Evolutionary conservation across 306 rosid species (phyloP).

Genomic region (Senna tora): DNA sequence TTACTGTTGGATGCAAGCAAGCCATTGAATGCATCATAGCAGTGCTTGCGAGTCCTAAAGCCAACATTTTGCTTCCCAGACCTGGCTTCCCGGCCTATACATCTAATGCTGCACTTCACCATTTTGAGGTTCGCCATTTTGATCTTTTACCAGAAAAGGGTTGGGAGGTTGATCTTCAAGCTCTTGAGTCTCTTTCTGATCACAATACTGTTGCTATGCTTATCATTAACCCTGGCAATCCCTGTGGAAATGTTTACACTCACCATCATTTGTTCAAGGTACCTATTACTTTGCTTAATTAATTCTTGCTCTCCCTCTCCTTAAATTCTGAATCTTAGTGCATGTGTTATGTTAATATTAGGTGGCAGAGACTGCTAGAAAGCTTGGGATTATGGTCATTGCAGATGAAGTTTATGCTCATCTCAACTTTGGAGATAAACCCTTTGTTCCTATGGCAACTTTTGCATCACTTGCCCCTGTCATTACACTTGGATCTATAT

Average conservation of each 20-base stretch:
- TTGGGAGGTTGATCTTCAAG: conserved; percentile 45
- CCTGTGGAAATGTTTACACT: conserved; percentile 44
- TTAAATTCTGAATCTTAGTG: neutral
- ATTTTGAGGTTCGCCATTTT: conserved; percentile 39
- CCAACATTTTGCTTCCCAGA: conserved; percentile 42
- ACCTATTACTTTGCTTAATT: neutral
- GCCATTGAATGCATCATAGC: conserved; percentile 32
- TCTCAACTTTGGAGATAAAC: conserved; percentile 45
- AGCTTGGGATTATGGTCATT: conserved; percentile 49
- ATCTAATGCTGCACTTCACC: conserved; percentile 2
- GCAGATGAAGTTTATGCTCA: conserved; percentile 53
- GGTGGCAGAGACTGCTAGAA: conserved; percentile 57
- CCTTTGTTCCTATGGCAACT: conserved; percentile 53
- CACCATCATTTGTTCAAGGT: conserved; percentile 42
- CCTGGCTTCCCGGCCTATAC: conserved; percentile 38
- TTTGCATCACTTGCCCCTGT: conserved; percentile 53
- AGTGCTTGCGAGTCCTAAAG: conserved; percentile 37
- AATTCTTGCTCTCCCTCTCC: neutral
- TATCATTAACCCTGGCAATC: conserved; percentile 48
- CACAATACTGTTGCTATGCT: conserved; percentile 43
- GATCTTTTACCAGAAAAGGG: conserved; percentile 39
- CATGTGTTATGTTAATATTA: neutral
- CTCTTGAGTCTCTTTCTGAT: conserved; percentile 37
- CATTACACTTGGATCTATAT: conserved; percentile 54
- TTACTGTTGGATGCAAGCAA: conserved; percentile 43